Base-by-base conservation (phyloP, 2,329 filamentous ascomycete species). In the Magnaporthiopsis poae region DNA sequence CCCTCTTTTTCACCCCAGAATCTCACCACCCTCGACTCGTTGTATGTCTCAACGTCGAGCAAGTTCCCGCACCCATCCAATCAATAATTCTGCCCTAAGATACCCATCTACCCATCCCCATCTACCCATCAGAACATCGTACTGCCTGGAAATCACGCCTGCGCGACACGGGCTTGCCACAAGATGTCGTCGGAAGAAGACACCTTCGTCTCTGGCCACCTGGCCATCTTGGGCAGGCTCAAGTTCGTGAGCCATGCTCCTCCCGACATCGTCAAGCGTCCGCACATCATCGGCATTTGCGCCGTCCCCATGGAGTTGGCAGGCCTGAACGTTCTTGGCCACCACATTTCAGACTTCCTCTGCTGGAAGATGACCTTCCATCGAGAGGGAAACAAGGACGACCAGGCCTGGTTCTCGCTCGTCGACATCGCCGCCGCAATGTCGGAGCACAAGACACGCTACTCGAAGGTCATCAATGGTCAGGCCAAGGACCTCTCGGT, bases 241-340 rank as follows among this genome's bases (percentile, higher is more conserved):
- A 35, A 62, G 33, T 70, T 65, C 64, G 35, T 62, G 31, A 52
- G 9, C 60, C 64, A 65, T 27, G 33, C 64, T 3, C 59, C 59
- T 15, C 64, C 64, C 2, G 64, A 65, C 27, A 46, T 65, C 21
- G n/a, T 3, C 31, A 62, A 52, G 39, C 11, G 25, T 8, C 64
- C 64, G 21, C 64, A 65, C 27, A 39, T 65, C 4, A 60, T 65
- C 15, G 64, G 64, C 29, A 35, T 65, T 29, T 61, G 25, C 59
- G 60, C 64, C 13, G 61, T 46, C 29, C 64, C 64, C 3, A 39
- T 52, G 25, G 18, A 56, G 3, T 31, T n/a, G n/a, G 64, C 64
- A 12, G 60, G 64, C 11, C 60, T n/a, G 3, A 25, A 18, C 15
- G 25, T 11, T 8, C 36, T 65, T 27, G 64, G 60, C 18, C 46